Conservation (phyloP, 2,329 filamentous ascomycete genomes). For the Neonectria magnoliae region DNA sequence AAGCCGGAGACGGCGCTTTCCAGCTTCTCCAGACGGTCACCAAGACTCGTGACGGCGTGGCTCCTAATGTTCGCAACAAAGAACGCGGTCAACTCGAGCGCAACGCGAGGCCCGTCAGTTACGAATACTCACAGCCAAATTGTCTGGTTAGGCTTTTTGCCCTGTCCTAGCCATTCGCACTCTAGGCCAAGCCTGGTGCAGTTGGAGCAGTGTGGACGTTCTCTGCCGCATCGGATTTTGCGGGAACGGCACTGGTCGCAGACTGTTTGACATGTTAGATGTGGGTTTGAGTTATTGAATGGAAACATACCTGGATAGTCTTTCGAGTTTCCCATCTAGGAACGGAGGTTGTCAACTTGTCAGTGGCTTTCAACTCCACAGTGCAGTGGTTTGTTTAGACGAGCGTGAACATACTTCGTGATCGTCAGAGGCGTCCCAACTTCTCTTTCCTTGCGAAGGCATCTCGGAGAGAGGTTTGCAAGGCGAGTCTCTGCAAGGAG, state of each 20-base stretch:
- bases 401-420: constrained; percentile 1
- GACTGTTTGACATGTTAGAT: not conserved
- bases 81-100: no score
- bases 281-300: not conserved
- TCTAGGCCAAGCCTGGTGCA: constrained; percentile 18
- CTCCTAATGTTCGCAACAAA: no score
- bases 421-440: constrained; percentile 22
- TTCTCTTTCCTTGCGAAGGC: constrained; percentile 23
- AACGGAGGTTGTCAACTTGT: constrained; percentile 3
- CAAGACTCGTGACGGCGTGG: no score
- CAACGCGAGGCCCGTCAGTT: no score
- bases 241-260: constrained; percentile 23
- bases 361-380: not conserved
- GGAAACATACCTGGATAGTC: constrained; percentile 16
- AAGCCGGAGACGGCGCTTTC: no score
- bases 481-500: no score
- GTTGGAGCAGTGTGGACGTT: constrained; percentile 22
- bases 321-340: constrained; percentile 10
- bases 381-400: not conserved
- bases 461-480: constrained; percentile 11
- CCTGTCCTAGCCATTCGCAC: constrained; percentile 23
- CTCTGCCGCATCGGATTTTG: constrained; percentile 23
- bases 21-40: no score
- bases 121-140: no score
- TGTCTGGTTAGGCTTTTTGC: constrained; percentile 17